Evolutionary conservation across 1,284 basidiomycete species (phyloP), one percentile per base, ranked within the genome.

Genomic region (Sanguinoderma infundibulare): DNA sequence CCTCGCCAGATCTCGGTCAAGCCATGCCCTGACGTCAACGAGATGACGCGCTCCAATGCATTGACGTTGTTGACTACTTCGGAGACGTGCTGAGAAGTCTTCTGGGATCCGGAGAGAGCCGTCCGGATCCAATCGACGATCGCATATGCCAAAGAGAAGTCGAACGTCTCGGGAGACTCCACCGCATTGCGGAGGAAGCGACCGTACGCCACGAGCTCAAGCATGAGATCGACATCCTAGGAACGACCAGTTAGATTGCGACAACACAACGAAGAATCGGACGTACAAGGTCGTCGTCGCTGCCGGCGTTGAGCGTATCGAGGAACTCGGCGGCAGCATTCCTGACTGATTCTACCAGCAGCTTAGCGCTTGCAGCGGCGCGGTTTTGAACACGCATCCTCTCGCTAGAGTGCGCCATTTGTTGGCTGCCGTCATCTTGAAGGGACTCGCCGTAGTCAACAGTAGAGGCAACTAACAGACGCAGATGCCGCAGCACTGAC

Each of bases 111-210:
- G 17, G n/a, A 7, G 14, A 65, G 32, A 17, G 39, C 32, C 22
- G 64, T 53, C 15, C 61, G 40, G n/a, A 69, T 64, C 67, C 61
- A 65, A 30, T 60, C 57, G 2, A 62, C 35, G 26, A 66, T 49
- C 14, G 67, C 68, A 24, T 66, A 64, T 1, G 65, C 62, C 12
- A 63, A 52, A 1, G 70, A 72, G 34, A 69, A 70, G 52, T 72
- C 61, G 44, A 69, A 64, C 5, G 63, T 53, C 5, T 22, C 55
- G 12, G 40, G 36, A 14, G 34, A 36, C 15, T 46, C 24, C 9
- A 52, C 39, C 9, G 59, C 55, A 8, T 53, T 24, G 20, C 53
- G 55, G 20, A 67, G 42, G 44, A 55, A 65, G 34, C 66, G 66
- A 9, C 63, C 66, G 24, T 57, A 65, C 3, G 63, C 51, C 1